phyloP scores from a whole-genome alignment of 2,329 filamentous ascomycete species.

The Aspergillus costaricaensis region DNA sequence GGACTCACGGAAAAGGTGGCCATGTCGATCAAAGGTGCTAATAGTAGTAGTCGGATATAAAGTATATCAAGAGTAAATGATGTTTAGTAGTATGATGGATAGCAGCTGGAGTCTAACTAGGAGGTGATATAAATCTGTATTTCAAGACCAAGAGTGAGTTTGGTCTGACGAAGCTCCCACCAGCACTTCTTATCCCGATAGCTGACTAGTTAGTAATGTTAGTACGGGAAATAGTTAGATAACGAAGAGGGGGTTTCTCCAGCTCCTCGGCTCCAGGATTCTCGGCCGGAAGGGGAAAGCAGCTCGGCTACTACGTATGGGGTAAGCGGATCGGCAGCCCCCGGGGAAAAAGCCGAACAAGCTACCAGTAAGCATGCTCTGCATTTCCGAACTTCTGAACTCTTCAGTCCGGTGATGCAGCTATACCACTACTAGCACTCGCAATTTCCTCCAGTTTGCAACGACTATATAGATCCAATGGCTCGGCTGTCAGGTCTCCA shows the following conservation, averaged over 20 bases:
- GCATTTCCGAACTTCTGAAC: neutral
- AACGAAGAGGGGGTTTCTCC: neutral
- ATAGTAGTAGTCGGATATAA: neutral
- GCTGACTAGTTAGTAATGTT: too few species aligned
- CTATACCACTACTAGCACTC: neutral
- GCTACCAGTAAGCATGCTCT: neutral
- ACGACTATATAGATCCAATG: conserved; percentile 22
- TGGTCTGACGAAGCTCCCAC: too few species aligned
- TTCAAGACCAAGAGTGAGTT: too few species aligned
- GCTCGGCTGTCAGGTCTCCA: conserved; percentile 78
- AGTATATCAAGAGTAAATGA: neutral
- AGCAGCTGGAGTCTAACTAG: neutral
- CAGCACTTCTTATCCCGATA: too few species aligned
- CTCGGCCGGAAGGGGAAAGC: conserved; percentile 30
- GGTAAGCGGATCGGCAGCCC: neutral
- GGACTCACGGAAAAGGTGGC: neutral
- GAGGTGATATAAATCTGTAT: too few species aligned
- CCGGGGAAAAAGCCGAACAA: neutral
- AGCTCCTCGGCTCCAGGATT: conserved; percentile 13
- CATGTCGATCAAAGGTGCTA: neutral
- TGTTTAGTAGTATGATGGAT: neutral
- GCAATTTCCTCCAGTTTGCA: neutral
- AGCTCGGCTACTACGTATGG: neutral
- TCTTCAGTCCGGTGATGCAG: conserved; percentile 9
- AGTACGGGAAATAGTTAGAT: neutral